Base-by-base conservation (phyloP, 176 grass and related monocot species). In the Aegilops speltoides region DNA sequence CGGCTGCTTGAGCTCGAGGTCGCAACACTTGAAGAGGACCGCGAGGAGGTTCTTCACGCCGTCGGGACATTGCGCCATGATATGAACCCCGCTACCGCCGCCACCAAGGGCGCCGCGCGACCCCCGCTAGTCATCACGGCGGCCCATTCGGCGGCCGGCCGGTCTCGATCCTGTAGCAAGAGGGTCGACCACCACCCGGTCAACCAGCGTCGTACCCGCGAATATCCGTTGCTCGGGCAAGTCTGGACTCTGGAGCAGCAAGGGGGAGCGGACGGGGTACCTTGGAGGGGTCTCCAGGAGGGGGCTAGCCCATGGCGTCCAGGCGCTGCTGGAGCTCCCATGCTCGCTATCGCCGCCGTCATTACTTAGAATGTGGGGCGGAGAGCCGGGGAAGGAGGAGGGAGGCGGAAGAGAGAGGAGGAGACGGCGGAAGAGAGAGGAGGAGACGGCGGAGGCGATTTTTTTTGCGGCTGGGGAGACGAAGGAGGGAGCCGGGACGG, bases 21-120 rank as follows among this genome's bases (percentile, higher is more conserved):
- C 93, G 70, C 88, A 98, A 77, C 96, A 95, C 72, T 41, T 89
- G 79, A 95, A 83, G 26, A 98, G 40, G 80, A 79, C 86, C 85
- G 86, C 88, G 67, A 95, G 73, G 26, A 93, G 81, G 75, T 98
- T 93, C 88, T 73, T 92, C 80, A 88, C 86, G 10, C 86, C 89
- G 38, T 98, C 96, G 79, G 92, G 84, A 85, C 96, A 98, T 91
- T 95, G 90, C 89, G 89, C 91, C 96, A 98, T 95, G 84, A 75
- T 98, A 92, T 80, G 68, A 38, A 38, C 68, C 69, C 37, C 8
- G 37, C 8, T 38, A 29, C 86, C 62, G 1, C 70, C 59, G 5
- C 25, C 79, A 19, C 1, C 32, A 37, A 57, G 31, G 1, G 1
- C 8, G 37, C 32, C 5, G 23, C 50, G 37, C 26, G 37, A 38